Conservation (phyloP, 176 grass and related monocot genomes). For the Musa beccarii region DNA sequence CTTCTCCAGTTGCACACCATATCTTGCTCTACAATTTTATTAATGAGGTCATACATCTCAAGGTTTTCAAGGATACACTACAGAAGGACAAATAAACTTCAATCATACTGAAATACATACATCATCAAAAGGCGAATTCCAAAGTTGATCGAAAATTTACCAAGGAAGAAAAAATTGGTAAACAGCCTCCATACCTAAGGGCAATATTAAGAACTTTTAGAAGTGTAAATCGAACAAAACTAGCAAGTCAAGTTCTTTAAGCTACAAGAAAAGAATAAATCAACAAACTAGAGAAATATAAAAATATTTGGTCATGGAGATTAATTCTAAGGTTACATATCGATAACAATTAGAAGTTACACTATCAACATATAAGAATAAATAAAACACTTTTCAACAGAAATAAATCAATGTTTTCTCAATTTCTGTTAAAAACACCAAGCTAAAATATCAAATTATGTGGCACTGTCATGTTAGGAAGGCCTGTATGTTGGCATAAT, state of each 20-base stretch:
- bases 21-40: slow-evolving; percentile 61
- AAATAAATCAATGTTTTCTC: too few relatives aligned
- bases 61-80: not conserved
- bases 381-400: too few relatives aligned
- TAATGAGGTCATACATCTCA: not conserved
- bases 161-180: slow-evolving; percentile 13
- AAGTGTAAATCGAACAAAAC: not conserved
- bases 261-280: not conserved
- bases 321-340: not conserved
- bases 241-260: not conserved
- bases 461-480: too few relatives aligned
- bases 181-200: not conserved
- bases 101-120: not conserved
- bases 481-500: too few relatives aligned
- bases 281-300: not conserved
- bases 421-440: too few relatives aligned
- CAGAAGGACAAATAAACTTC: not conserved
- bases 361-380: not conserved
- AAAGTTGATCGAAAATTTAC: not conserved
- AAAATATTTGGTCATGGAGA: slow-evolving; percentile 6
- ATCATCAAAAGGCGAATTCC: slow-evolving; percentile 1
- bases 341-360: not conserved
- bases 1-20: slow-evolving; percentile 83
- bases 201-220: not conserved
- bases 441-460: too few relatives aligned